Evolutionary conservation across 305 asterid species (phyloP).

Genomic region (Fraxinus sp.): DNA sequence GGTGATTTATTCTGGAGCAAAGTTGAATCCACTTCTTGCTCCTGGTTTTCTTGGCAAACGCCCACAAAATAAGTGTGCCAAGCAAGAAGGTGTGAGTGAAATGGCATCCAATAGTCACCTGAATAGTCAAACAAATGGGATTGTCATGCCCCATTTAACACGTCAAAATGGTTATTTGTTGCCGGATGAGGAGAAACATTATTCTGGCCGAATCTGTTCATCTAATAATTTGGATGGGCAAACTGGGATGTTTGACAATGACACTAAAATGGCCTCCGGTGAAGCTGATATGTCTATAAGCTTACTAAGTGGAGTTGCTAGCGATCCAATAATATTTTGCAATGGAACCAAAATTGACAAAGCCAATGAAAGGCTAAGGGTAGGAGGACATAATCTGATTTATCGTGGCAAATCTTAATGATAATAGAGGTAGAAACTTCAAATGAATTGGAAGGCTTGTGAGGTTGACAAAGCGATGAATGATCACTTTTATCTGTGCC

Average conservation of each 20-base stretch:
- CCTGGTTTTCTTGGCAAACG: conserved; percentile 69
- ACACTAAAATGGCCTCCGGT: conserved; percentile 20
- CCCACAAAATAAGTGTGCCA: conserved; percentile 27
- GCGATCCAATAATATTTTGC: neutral
- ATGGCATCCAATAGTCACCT: conserved; percentile 8
- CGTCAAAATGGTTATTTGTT: conserved; percentile 29
- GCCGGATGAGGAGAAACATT: conserved; percentile 15
- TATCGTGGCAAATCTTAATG: conserved; percentile 2
- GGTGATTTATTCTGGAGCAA: conserved; percentile 27
- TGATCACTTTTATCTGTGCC: neutral
- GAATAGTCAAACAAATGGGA: conserved; percentile 22
- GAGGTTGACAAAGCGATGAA: neutral
- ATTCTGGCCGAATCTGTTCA: neutral
- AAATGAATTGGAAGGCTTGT: neutral
- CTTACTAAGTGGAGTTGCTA: conserved; percentile 29
- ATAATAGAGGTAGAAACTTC: neutral
- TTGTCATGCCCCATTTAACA: conserved; percentile 5
- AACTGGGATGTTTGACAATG: neutral
- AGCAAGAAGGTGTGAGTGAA: conserved; percentile 16
- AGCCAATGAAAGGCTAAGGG: neutral
- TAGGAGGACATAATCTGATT: conserved; percentile 9
- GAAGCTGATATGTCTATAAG: conserved; percentile 21
- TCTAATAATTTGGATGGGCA: neutral
- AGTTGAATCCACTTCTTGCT: conserved; percentile 53
- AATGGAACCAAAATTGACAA: neutral